A percentile compares a stretch with the other conserved stretches of the same genome.
Conservation (phyloP, 768 basidiomycete genomes). For the Tylopilus subfusipes region DNA sequence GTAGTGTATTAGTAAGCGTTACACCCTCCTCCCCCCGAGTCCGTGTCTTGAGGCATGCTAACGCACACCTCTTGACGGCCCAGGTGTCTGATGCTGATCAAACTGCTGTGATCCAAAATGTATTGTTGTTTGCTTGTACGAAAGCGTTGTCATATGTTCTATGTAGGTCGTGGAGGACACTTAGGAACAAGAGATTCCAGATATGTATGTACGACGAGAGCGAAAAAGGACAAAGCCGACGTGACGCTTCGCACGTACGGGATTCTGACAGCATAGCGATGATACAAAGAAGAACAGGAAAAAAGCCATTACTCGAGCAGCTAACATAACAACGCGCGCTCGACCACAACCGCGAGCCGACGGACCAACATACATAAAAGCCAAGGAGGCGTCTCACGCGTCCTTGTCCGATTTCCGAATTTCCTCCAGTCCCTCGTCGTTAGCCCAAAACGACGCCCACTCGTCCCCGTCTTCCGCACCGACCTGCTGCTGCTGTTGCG, state of each 20-base stretch:
- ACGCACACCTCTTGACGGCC: no score
- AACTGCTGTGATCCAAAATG: background rate
- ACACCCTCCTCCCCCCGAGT: no score
- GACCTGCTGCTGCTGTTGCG: slow-evolving; percentile 5
- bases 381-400: slow-evolving; percentile 28
- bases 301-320: background rate
- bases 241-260: background rate
- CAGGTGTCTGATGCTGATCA: background rate
- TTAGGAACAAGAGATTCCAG: background rate
- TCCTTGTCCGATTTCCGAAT: slow-evolving; percentile 66
- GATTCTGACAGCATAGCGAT: background rate
- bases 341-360: background rate
- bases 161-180: background rate
- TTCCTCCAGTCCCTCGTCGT: slow-evolving; percentile 73
- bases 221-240: background rate
- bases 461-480: slow-evolving; percentile 14
- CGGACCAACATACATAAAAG: background rate
- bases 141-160: background rate
- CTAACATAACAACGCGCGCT: background rate
- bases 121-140: background rate
- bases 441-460: slow-evolving; percentile 57
- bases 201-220: background rate
- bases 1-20: no score
- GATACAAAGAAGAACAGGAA: background rate
- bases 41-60: no score